phyloP scores from a whole-genome alignment of 768 basidiomycete species.

The Termitomyces sp. region DNA sequence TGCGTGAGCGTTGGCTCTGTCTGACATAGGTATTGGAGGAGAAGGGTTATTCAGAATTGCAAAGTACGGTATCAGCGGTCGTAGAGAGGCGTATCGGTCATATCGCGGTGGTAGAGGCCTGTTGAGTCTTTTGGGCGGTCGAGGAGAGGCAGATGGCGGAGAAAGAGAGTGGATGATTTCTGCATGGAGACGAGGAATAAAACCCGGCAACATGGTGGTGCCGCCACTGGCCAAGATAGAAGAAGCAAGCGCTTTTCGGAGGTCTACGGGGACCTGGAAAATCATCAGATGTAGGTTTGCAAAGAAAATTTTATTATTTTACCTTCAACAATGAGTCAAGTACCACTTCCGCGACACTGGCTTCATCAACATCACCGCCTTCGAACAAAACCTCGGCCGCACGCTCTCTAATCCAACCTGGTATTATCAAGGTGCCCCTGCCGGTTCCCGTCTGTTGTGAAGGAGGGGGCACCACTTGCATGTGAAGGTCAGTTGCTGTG shows the following conservation, averaged over 20 bases:
- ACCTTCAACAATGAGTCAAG: conserved; percentile 80
- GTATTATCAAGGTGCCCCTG: conserved; percentile 74
- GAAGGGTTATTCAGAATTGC: conserved; percentile 83
- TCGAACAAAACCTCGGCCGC: conserved; percentile 90
- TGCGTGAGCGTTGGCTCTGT: conserved; percentile 53
- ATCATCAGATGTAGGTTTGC: background rate
- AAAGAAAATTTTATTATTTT: background rate
- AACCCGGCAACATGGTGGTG: conserved; percentile 87
- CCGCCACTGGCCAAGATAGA: conserved; percentile 88
- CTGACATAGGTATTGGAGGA: conserved; percentile 44
- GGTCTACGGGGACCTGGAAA: conserved; percentile 79
- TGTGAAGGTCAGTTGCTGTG: conserved; percentile 66
- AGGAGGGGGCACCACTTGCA: conserved; percentile 63
- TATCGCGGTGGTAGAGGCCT: conserved; percentile 43
- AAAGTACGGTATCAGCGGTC: conserved; percentile 66
- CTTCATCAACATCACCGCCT: conserved; percentile 84
- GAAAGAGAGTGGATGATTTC: conserved; percentile 66
- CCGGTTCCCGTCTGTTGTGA: conserved; percentile 69
- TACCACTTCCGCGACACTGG: conserved; percentile 77
- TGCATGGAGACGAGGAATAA: conserved; percentile 81
- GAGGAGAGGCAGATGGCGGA: conserved; percentile 25
- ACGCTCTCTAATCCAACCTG: conserved; percentile 93
- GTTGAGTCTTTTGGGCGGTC: conserved; percentile 30
- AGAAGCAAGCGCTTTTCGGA: conserved; percentile 77
- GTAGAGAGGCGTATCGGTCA: conserved; percentile 72